Evolutionary conservation across 1,284 basidiomycete species (phyloP).

Genomic region (Fomitopsis betulina): DNA sequence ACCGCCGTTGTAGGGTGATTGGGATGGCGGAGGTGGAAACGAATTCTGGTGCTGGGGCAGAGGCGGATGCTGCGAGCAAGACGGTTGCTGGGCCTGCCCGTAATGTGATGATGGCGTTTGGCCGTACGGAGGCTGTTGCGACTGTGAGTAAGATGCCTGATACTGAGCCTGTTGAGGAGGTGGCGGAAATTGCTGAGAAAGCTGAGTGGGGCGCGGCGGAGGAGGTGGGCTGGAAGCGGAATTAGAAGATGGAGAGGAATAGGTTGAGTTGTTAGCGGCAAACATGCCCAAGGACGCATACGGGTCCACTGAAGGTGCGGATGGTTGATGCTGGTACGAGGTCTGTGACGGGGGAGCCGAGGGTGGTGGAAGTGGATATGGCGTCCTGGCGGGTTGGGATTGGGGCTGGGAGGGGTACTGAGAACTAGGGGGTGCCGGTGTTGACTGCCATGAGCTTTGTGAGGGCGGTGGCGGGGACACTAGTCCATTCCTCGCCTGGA

Average conservation of each 20-base stretch:
- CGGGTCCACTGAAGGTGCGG: constrained; percentile 38
- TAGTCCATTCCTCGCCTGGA: constrained; percentile 26
- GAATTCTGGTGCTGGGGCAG: constrained; percentile 20
- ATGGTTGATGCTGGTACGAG: not conserved
- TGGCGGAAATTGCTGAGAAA: constrained; percentile 21
- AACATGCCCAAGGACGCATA: constrained; percentile 50
- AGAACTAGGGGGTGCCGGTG: constrained; percentile 20
- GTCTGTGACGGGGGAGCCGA: constrained; percentile 29
- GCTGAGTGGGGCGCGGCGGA: constrained; percentile 28
- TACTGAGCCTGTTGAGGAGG: constrained; percentile 19
- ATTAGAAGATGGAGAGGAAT: constrained; percentile 14
- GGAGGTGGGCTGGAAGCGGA: constrained; percentile 14
- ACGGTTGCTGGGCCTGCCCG: constrained; percentile 3
- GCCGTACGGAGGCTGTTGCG: constrained; percentile 3
- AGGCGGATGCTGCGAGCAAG: constrained; percentile 13
- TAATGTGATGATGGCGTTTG: constrained; percentile 1
- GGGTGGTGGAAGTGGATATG: constrained; percentile 27
- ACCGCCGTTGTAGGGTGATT: constrained; percentile 20
- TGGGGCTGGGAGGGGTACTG: constrained; percentile 22
- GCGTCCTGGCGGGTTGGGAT: constrained; percentile 13
- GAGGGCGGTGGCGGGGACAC: constrained; percentile 31
- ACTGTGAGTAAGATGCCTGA: constrained; percentile 10
- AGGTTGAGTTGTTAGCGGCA: constrained; percentile 11
- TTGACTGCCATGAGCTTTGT: constrained; percentile 19
- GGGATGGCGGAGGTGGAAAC: constrained; percentile 29